Evolutionary conservation across 306 rosid genomes (phyloP).

Genomic region (Quercus cerris): DNA sequence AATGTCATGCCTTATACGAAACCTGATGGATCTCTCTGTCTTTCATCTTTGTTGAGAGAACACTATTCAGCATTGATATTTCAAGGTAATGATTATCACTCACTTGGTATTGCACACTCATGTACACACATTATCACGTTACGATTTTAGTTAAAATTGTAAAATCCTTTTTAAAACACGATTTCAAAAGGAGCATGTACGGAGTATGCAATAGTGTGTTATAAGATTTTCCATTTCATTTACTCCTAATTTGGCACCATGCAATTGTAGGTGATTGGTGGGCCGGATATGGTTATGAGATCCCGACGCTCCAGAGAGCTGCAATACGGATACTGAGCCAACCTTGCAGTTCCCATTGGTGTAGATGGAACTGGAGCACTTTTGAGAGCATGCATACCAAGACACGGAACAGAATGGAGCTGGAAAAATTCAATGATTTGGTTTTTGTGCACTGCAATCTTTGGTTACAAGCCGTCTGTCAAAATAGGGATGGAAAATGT

Average conservation of each 20-base stretch:
- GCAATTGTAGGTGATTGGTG: conserved; percentile 68
- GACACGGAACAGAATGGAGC: conserved; percentile 38
- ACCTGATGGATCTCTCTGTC: too few species aligned
- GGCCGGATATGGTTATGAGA: conserved; percentile 70
- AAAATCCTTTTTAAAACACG: too few species aligned
- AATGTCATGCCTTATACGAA: too few species aligned
- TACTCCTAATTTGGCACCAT: conserved; percentile 2
- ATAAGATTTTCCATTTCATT: not conserved
- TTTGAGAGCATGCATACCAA: conserved; percentile 47
- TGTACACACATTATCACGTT: too few species aligned
- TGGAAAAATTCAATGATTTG: conserved; percentile 50
- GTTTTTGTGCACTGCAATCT: conserved; percentile 72
- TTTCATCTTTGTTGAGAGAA: too few species aligned
- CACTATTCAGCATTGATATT: too few species aligned
- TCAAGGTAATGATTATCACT: too few species aligned
- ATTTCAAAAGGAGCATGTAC: too few species aligned
- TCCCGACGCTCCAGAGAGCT: conserved; percentile 58
- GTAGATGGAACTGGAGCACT: conserved; percentile 62
- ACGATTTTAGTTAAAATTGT: too few species aligned
- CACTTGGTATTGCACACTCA: too few species aligned
- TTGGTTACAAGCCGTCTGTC: conserved; percentile 48
- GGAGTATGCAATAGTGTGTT: too few species aligned
- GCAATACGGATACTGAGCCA: conserved; percentile 66
- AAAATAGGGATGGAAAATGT: conserved; percentile 36
- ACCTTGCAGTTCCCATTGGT: conserved; percentile 73